Base-by-base conservation (phyloP, 176 grass and related monocot species). In the Areca catechu region DNA sequence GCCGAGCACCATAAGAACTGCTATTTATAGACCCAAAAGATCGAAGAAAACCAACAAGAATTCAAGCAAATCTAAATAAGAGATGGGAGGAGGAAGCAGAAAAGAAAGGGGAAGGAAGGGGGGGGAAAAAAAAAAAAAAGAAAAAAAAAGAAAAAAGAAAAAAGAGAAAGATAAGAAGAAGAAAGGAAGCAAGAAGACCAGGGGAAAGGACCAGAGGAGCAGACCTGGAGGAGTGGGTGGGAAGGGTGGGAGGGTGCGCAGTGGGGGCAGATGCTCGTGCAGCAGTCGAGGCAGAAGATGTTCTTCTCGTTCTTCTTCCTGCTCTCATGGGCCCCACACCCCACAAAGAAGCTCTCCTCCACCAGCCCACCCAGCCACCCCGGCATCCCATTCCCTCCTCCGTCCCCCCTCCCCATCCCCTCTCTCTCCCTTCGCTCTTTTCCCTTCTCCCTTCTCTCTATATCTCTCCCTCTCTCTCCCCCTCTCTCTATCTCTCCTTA, bases 261-360 rank as follows among this genome's bases (percentile, higher is more conserved):
- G 83, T 96, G 86, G 19, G 77, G 77, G 80, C 91, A 96, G 73
- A 96, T 70, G 79, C 91, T 87, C 60, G 80, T 48, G 71, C 86
- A 79, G 80, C 91, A 96, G n/a, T 79, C 71, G 19, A 96, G 83
- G 81, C 91, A 96, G 67, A 96, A 96, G 76, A 96, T 87, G 82
- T 96, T 96, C 86, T 90, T 96, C 74, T 96, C 91, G 76, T 96
- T 96, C 84, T 76, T 96, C 91, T 90, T 96, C 25, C 53, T 58
- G 61, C 71, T 66, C 63, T 72, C 71, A 73, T 96, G 91, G 20
- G 73, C 71, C 23, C 17, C 59, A 70, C 91, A 96, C 15, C 60
- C 74, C 30, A 83, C 83, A 80, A 96, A 96, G 83, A 96, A 96
- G 69, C 67, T 86, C 83, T 82, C 91, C 72, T 86, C 86, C 67